Evolutionary conservation across 225 moss, liverwort and hornwort genomes (phyloP).

Genomic region (Pleurozium schreberi): DNA sequence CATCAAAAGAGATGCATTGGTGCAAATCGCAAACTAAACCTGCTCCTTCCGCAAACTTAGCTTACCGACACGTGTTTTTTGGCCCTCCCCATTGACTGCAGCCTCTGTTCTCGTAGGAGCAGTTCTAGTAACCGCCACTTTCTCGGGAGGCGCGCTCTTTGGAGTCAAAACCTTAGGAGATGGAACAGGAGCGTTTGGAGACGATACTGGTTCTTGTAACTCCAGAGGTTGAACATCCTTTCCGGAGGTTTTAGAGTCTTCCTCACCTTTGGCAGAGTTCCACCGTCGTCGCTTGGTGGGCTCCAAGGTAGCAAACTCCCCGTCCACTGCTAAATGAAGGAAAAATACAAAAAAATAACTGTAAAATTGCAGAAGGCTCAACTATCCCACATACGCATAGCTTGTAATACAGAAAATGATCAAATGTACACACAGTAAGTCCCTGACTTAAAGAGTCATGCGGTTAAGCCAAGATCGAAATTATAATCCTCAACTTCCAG

Average conservation of each 20-base stretch:
- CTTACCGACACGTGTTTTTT: constrained; percentile 70
- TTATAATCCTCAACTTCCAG: not conserved
- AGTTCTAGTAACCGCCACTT: constrained; percentile 57
- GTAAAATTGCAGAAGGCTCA: not conserved
- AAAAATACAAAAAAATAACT: not conserved
- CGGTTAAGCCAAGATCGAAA: not conserved
- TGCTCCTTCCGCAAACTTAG: not conserved
- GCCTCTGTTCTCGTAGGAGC: constrained; percentile 45
- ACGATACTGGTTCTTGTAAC: constrained; percentile 19
- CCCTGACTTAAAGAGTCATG: not conserved
- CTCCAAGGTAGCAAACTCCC: constrained; percentile 51
- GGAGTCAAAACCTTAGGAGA: constrained; percentile 42
- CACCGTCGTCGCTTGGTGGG: constrained; percentile 93
- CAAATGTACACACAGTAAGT: not conserved
- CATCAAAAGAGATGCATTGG: not conserved
- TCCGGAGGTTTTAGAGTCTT: constrained; percentile 25
- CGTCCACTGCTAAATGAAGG: constrained; percentile 23
- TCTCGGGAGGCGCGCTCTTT: constrained; percentile 44
- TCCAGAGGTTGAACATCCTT: constrained; percentile 45
- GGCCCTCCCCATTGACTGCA: constrained; percentile 66
- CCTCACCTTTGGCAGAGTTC: constrained; percentile 66
- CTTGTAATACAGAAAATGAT: not conserved
- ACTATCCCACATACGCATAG: not conserved
- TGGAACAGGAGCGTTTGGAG: constrained; percentile 19
- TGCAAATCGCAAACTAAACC: not conserved